Base-by-base conservation (phyloP, 345 rosid genomes). In the Mercurialis annua region DNA sequence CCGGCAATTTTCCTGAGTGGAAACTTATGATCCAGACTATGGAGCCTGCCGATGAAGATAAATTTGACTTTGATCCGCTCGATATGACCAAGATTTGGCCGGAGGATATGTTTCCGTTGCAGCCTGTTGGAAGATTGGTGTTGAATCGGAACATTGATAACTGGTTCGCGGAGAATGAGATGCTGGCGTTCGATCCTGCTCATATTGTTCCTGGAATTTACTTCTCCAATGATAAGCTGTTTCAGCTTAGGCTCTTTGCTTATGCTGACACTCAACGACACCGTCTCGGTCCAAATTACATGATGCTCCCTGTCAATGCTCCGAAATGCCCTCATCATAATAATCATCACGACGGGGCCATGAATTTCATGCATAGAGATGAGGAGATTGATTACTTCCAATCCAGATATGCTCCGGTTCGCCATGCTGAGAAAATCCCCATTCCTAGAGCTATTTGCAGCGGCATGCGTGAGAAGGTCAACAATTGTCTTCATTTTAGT, bases 21-120 rank as follows among this genome's bases (percentile, higher is more conserved):
- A 84, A 79, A 58, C 88, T 94, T 33, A 83, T 63, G 74, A 80
- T 94, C 71, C 99, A 94, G 81, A 83, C 79, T 6, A 89, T 94
- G 3, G 99, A 94, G 78, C 97, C 99, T n/a, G 92, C 75, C 11
- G 85, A 82, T 51, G 99, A 94, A 71, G 92, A 86, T 68, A 83
- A 65, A 57, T 89, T 83, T 20, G 93, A 92, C 76, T 92, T 94
- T 55, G 99, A 92, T 58, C 98, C 99, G 1, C 96, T 94, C 68
- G 98, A 94, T 81, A 92, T 87, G 64, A 94, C 99, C 57, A 94
- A 89, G 86, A 87, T 79, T 62, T 94, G 99, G 99, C 99, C 99
- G 17, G 99, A 94, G 79, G 98, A 94, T 74, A 77, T 94, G 65
- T 69, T 94, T 66, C 99, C 99, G 14, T 67, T 94, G 67, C 99